Evolutionary conservation across 257 asterid genomes (phyloP).

Genomic region (Echium plantagineum): DNA sequence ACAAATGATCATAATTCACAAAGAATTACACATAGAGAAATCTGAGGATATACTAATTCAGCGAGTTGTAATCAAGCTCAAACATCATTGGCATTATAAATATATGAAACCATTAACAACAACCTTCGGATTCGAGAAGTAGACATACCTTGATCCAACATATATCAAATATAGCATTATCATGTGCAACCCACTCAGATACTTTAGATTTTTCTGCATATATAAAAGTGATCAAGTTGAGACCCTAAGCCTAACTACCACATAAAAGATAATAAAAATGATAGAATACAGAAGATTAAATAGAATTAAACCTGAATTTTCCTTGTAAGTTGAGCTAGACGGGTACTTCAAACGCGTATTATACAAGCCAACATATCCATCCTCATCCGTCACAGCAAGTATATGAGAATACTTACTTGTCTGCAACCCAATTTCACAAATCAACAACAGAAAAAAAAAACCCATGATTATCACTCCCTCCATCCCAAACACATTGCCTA

Average conservation of each 20-base stretch:
- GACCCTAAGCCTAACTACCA: not conserved
- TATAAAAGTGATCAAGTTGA: not conserved
- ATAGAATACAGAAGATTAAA: not conserved
- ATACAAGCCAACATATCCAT: constrained; percentile 56
- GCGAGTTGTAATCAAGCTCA: too few relatives aligned
- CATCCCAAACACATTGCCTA: too few relatives aligned
- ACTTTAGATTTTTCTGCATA: constrained; percentile 55
- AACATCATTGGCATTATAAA: not conserved
- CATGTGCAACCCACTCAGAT: constrained; percentile 75
- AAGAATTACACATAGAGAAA: too few relatives aligned
- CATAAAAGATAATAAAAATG: not conserved
- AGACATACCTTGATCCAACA: constrained; percentile 74
- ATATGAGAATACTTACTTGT: constrained; percentile 44
- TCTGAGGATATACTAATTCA: too few relatives aligned
- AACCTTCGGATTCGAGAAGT: not conserved
- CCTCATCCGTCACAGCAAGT: constrained; percentile 64
- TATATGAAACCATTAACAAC: not conserved
- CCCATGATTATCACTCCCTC: too few relatives aligned
- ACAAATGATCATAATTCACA: too few relatives aligned
- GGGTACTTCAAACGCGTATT: constrained; percentile 44
- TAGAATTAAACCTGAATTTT: constrained; percentile 43
- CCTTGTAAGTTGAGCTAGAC: constrained; percentile 34
- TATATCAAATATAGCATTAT: constrained; percentile 77
- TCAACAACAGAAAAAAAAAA: not conserved
- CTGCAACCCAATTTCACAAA: constrained; percentile 18